phyloP scores from a whole-genome alignment of 2,329 filamentous ascomycete genomes.

The Botryosphaeria agaves region DNA sequence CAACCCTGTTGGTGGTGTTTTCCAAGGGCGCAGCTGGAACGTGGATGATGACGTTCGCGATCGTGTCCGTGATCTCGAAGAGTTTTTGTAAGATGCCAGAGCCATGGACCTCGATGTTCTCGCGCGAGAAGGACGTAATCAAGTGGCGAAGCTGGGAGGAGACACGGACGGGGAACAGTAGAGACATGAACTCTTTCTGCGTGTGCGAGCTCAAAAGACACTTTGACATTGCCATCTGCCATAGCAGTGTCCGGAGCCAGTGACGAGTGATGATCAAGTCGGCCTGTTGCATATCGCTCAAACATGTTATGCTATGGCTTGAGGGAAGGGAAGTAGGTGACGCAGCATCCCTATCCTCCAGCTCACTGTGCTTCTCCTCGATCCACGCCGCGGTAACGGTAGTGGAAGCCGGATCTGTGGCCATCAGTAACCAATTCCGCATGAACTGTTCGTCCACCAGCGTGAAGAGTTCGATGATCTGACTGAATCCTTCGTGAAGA shows the following conservation, averaged over 20 bases:
- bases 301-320: not conserved
- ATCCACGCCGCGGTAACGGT: slow-evolving; percentile 24
- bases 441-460: slow-evolving; percentile 28
- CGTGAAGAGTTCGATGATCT: slow-evolving; percentile 26
- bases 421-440: slow-evolving; percentile 22
- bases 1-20: slow-evolving; percentile 29
- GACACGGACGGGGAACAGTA: slow-evolving; percentile 27
- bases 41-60: slow-evolving; percentile 39
- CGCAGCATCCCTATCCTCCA: slow-evolving; percentile 18
- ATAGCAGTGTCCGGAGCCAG: slow-evolving; percentile 30
- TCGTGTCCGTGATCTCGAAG: slow-evolving; percentile 42
- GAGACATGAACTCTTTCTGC: slow-evolving; percentile 14
- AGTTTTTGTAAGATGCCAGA: slow-evolving; percentile 40
- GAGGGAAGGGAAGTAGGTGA: slow-evolving; percentile 1
- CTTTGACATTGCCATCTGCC: slow-evolving; percentile 33
- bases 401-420: slow-evolving; percentile 1
- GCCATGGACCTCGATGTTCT: slow-evolving; percentile 37
- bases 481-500: slow-evolving; percentile 25
- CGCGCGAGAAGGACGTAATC: slow-evolving; percentile 21
- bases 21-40: slow-evolving; percentile 28
- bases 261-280: slow-evolving; percentile 33
- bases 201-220: slow-evolving; percentile 21
- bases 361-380: slow-evolving; percentile 26
- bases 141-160: slow-evolving; percentile 26
- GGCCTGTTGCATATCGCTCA: slow-evolving; percentile 27